These are phyloP conservation scores for Metschnikowia borealis DNA, from an alignment of 805 yeast species.

Conservation along the genomic window DNA sequence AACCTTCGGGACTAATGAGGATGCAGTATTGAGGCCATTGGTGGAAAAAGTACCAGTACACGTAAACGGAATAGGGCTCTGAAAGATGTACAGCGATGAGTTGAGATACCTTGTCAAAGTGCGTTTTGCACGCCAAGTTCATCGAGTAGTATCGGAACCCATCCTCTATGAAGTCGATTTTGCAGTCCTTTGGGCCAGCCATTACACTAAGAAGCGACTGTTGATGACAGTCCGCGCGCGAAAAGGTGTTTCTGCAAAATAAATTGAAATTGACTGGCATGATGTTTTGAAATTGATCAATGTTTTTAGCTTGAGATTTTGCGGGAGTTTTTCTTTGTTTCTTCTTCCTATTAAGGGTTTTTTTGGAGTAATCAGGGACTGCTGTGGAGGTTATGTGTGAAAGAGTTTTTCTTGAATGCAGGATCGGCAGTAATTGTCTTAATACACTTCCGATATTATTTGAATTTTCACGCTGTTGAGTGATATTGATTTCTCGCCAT, in stretches of 20 bases:
- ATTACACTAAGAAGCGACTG: background rate
- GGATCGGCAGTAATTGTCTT: no score
- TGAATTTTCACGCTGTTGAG: no score
- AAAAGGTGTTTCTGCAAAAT: background rate
- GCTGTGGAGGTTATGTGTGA: no score
- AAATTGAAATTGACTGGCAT: no score
- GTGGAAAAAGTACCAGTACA: conserved; percentile 82
- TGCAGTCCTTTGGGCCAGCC: background rate
- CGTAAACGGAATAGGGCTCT: conserved; percentile 93
- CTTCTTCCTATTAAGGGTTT: no score
- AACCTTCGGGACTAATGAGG: conserved; percentile 45
- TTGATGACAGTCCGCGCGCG: conserved; percentile 1
- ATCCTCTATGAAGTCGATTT: conserved; percentile 8
- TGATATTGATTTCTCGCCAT: no score
- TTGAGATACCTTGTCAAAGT: conserved; percentile 48
- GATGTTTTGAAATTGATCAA: no score
- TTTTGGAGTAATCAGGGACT: no score
- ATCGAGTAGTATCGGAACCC: conserved; percentile 17
- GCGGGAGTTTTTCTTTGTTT: no score
- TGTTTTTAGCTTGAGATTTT: no score
- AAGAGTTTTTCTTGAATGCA: no score
- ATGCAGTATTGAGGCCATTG: conserved; percentile 87
- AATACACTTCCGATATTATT: no score
- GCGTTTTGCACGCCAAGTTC: conserved; percentile 19
- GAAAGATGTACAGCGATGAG: conserved; percentile 73